Evolutionary conservation across 441 rosid species (phyloP).

Genomic region (Syzygium syzygioides): DNA sequence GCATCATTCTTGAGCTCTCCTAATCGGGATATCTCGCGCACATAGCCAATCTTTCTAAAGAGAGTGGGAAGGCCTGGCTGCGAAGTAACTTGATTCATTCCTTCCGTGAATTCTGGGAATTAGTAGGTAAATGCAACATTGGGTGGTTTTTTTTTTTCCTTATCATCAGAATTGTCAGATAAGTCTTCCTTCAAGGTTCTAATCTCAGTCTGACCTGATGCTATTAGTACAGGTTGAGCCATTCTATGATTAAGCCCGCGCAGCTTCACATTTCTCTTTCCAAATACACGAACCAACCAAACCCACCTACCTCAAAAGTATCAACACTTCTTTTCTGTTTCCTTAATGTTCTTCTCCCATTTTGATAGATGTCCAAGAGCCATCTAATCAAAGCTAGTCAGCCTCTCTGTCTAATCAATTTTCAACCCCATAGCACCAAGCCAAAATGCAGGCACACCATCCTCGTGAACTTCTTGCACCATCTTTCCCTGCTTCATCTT

Average conservation of each 20-base stretch:
- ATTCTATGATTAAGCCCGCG: neutral
- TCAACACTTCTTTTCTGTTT: neutral
- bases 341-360: neutral
- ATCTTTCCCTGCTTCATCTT: neutral
- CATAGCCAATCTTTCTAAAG: neutral
- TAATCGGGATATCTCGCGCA: fast-evolving
- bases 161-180: too few species aligned
- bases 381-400: neutral
- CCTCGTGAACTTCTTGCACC: neutral
- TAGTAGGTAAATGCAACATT: neutral
- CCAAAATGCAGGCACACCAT: neutral
- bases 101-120: neutral
- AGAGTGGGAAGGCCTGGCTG: neutral
- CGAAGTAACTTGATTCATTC: neutral
- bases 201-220: too few species aligned
- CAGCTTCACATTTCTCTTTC: neutral
- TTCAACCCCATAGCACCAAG: neutral
- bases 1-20: neutral
- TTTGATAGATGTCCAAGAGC: neutral
- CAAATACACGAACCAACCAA: neutral
- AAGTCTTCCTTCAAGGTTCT: too few species aligned
- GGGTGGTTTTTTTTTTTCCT: neutral
- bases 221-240: neutral
- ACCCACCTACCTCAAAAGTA: neutral
- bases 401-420: neutral